Evolutionary conservation across 2,329 filamentous ascomycete genomes (phyloP).

Genomic region (Nectriaceae sp.): DNA sequence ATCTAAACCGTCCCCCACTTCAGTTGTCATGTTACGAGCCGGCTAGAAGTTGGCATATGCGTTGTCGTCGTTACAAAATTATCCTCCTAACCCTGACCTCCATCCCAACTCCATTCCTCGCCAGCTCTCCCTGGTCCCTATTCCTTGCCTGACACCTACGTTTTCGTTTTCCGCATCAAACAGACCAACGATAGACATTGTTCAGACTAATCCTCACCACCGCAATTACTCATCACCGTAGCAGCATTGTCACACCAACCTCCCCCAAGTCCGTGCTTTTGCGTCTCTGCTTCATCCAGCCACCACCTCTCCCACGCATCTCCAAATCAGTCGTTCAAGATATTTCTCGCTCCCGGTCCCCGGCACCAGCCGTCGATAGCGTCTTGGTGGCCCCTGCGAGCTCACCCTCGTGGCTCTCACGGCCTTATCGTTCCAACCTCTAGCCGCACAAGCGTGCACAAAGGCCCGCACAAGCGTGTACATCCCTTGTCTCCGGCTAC

Average conservation of each 20-base stretch:
- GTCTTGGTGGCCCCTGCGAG: neutral
- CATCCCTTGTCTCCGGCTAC: conserved; percentile 22
- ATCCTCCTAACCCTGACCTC: too few species aligned
- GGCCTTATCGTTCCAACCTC: too few species aligned
- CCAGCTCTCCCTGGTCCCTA: too few species aligned
- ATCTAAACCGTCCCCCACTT: neutral
- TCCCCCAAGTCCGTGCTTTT: neutral
- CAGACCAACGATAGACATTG: too few species aligned
- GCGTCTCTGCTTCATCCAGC: too few species aligned
- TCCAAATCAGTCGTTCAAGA: neutral
- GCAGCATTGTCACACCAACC: neutral
- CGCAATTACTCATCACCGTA: neutral
- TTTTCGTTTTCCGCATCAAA: too few species aligned
- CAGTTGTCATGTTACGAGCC: neutral
- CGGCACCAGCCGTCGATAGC: neutral
- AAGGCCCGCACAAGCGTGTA: neutral
- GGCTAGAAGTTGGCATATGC: too few species aligned
- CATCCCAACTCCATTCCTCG: too few species aligned
- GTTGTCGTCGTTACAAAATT: too few species aligned
- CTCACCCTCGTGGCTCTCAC: neutral
- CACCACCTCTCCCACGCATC: neutral
- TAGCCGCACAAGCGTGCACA: too few species aligned
- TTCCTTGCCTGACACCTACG: too few species aligned
- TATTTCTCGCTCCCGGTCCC: neutral
- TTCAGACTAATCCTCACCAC: too few species aligned